A percentile compares a stretch with the other conserved stretches of the same genome.
Evolutionary conservation across 208 protist species (phyloP).

Genomic region (Crithidia fasciculata): DNA sequence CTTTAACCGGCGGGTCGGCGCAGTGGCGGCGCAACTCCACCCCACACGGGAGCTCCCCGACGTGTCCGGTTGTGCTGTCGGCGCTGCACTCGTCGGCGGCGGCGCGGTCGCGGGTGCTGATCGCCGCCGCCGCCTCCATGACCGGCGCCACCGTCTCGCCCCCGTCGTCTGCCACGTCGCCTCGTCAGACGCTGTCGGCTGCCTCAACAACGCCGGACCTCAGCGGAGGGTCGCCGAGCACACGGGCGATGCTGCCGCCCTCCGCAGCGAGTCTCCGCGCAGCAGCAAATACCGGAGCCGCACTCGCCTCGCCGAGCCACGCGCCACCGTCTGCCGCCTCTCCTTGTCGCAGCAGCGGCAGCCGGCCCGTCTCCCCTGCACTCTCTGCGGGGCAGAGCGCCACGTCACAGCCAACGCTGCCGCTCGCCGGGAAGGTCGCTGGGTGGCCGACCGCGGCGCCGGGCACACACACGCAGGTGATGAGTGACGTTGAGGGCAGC

Average conservation of each 20-base stretch:
- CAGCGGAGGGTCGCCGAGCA: neutral
- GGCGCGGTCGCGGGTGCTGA: conserved; percentile 21
- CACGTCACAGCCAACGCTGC: neutral
- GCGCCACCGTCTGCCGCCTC: neutral
- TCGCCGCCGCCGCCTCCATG: conserved; percentile 24
- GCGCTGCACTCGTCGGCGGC: conserved; percentile 28
- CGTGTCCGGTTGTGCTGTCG: conserved; percentile 31
- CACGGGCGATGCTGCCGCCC: conserved; percentile 15
- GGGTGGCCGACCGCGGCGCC: neutral
- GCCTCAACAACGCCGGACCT: neutral
- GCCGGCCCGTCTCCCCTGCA: neutral
- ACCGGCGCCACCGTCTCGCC: conserved; percentile 3
- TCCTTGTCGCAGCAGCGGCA: neutral
- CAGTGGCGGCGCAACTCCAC: conserved; percentile 22
- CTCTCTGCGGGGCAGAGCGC: too few relatives aligned
- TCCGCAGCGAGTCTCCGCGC: neutral
- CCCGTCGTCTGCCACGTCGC: conserved; percentile 1
- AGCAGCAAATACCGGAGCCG: neutral
- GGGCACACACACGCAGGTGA: neutral
- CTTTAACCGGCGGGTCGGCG: neutral
- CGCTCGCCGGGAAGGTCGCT: neutral
- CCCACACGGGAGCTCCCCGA: conserved; percentile 31
- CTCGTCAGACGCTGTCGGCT: neutral
- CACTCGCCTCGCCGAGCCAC: neutral
- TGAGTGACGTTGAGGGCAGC: conserved; percentile 6